Evolutionary conservation across 78 protist species (phyloP), one percentile per base, ranked within the genome.

Genomic region (Reticulomyxa filosa): DNA sequence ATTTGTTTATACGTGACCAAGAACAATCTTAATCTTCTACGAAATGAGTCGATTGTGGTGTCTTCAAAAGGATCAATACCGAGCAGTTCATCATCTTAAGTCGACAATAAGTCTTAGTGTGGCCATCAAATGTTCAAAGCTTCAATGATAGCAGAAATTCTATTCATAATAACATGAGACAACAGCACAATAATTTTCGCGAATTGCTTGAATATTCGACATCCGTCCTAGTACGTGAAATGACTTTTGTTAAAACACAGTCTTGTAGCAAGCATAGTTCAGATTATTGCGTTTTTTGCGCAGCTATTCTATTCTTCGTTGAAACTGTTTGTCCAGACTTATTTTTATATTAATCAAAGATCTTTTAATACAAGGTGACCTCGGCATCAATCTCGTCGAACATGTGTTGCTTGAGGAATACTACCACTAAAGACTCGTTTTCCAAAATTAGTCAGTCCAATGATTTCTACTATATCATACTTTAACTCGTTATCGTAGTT

Each of bases 341-440:
- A 6, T 38, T 59, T 22, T 59, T 59, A 46, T 26, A 59, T 10
- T 59, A 59, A 6, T 26, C 37, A 46, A 59, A 59, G 6, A 59
- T 26, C 38, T 59, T 46, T 7, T 26, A 11, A 46, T 38, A 59
- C 25, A 59, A 22, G 37, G 34, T 59, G 65, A 8, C 10, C 37
- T 59, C 65, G 37, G 65, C 65, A n/a, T 59, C 65, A 5, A 59
- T 59, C 38, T 59, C 65, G 25, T 59, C 65, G 25, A 59, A 59
- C 25, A 59, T 38, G 38, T 25, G 37, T 6, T 27, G 65, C 65
- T 59, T 38, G 20, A 38, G 17, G 34, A 59, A 46, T 27, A 34
- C 10, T 11, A 59, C 25, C 52, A 59, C 20, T 27, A 59, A 8
- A 5, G 30, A 38, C 30, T 59, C 65, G 25, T 10, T 26, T 22